Percentiles rank a stretch among this genome's conserved stretches.
These are phyloP conservation scores for Pelargonium nanum DNA, from an alignment of 345 rosid species.

Conservation along the genomic window DNA sequence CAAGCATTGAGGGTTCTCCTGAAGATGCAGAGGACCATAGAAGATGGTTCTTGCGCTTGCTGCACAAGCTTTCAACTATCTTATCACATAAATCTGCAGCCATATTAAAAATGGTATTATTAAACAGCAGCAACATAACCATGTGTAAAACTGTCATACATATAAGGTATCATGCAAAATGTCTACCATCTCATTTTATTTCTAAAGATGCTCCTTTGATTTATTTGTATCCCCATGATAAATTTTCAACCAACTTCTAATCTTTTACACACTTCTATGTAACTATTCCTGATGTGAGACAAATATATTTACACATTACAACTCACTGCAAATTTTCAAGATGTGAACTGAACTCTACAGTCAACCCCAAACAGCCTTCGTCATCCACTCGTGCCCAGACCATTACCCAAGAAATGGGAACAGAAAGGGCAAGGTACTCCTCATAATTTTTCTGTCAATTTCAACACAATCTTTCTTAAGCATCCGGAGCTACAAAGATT, in stretches of 20 bases:
- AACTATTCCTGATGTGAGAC: not conserved
- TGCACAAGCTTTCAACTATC: constrained; percentile 71
- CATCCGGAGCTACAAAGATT: too few species aligned
- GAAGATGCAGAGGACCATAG: constrained; percentile 39
- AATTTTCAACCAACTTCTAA: not conserved
- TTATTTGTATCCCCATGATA: not conserved
- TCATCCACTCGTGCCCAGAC: not conserved
- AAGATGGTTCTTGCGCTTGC: constrained; percentile 69
- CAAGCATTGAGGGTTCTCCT: constrained; percentile 50
- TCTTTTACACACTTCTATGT: too few species aligned
- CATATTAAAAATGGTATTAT: constrained; percentile 6
- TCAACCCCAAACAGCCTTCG: not conserved
- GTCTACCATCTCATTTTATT: not conserved
- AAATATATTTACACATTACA: too few species aligned
- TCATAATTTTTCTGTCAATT: not conserved
- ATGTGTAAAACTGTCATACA: not conserved
- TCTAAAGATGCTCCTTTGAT: not conserved
- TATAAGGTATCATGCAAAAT: not conserved
- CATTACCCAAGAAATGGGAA: not conserved
- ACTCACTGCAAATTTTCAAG: too few species aligned
- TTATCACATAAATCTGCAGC: constrained; percentile 71
- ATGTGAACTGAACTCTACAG: too few species aligned
- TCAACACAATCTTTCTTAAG: too few species aligned
- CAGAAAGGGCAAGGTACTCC: not conserved
- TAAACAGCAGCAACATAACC: not conserved